Percentiles rank a stretch among this genome's conserved stretches.
Evolutionary conservation across 306 rosid species (phyloP).

Genomic region (Glycine latifolia): DNA sequence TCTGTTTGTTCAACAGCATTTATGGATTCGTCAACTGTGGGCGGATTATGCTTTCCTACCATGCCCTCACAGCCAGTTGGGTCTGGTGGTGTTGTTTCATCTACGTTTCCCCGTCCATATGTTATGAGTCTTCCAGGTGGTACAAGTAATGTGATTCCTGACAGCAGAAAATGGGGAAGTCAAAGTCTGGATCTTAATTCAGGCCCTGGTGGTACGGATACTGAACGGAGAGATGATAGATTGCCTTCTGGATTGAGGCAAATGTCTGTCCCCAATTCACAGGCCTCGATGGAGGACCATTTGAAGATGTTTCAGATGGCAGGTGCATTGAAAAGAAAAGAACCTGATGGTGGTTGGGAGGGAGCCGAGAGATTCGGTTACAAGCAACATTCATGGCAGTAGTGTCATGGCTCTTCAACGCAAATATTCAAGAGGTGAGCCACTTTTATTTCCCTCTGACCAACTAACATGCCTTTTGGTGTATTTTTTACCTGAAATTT

Average conservation of each 20-base stretch:
- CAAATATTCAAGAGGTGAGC: constrained; percentile 42
- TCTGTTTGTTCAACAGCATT: constrained; percentile 82
- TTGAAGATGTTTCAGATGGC: constrained; percentile 78
- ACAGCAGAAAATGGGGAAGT: constrained; percentile 90
- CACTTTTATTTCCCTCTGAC: constrained; percentile 17
- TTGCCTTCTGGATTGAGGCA: constrained; percentile 72
- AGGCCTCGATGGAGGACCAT: constrained; percentile 76
- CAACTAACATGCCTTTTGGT: too few species aligned
- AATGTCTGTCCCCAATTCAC: constrained; percentile 70
- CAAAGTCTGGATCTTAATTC: constrained; percentile 93
- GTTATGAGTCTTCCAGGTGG: constrained; percentile 82
- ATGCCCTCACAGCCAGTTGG: constrained; percentile 83
- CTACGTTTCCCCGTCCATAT: constrained; percentile 73
- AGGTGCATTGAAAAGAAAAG: constrained; percentile 84
- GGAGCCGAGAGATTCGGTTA: constrained; percentile 74
- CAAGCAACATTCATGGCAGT: constrained; percentile 84
- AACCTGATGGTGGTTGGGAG: constrained; percentile 93
- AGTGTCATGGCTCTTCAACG: constrained; percentile 45
- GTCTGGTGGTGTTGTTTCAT: constrained; percentile 72
- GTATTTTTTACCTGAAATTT: too few species aligned
- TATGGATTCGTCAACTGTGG: constrained; percentile 79
- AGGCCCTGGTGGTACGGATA: constrained; percentile 76
- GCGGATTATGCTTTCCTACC: constrained; percentile 80
- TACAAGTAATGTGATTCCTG: constrained; percentile 71
- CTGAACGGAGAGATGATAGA: constrained; percentile 80